Evolutionary conservation across 2,329 filamentous ascomycete species (phyloP).

Genomic region (Coniella lustricola): DNA sequence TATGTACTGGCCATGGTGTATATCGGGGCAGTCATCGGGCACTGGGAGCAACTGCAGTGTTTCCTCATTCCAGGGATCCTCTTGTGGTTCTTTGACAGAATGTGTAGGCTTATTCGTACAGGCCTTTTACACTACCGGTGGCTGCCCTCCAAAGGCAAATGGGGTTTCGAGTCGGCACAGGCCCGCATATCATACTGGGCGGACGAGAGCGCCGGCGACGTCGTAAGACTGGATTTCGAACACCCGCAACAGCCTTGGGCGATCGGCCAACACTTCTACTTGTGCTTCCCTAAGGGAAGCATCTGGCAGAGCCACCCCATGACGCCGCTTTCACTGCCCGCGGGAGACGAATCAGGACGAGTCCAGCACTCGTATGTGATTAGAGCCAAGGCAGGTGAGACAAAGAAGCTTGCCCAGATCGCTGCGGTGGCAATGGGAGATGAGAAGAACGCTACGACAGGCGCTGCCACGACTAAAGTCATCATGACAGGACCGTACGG

Average conservation of each 20-base stretch:
- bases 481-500: conserved; percentile 61
- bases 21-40: conserved; percentile 67
- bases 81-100: conserved; percentile 60
- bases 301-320: conserved; percentile 71
- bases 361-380: conserved; percentile 51
- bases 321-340: conserved; percentile 52
- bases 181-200: conserved; percentile 47
- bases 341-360: conserved; percentile 27
- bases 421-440: conserved; percentile 19
- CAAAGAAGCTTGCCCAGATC: conserved; percentile 44
- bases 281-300: conserved; percentile 58
- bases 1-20: conserved; percentile 68
- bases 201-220: conserved; percentile 49
- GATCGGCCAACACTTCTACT: conserved; percentile 64
- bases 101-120: conserved; percentile 49
- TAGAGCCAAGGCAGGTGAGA: conserved; percentile 53
- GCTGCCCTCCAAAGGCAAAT: conserved; percentile 31
- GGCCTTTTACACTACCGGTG: conserved; percentile 55
- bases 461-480: conserved; percentile 39
- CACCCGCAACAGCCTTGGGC: conserved; percentile 55
- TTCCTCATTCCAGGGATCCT: conserved; percentile 61
- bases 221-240: conserved; percentile 60
- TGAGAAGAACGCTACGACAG: conserved; percentile 3
- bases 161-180: conserved; percentile 48
- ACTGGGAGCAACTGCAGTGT: conserved; percentile 62